Evolutionary conservation across 768 basidiomycete species (phyloP).

Genomic region (Trametes cingulata): DNA sequence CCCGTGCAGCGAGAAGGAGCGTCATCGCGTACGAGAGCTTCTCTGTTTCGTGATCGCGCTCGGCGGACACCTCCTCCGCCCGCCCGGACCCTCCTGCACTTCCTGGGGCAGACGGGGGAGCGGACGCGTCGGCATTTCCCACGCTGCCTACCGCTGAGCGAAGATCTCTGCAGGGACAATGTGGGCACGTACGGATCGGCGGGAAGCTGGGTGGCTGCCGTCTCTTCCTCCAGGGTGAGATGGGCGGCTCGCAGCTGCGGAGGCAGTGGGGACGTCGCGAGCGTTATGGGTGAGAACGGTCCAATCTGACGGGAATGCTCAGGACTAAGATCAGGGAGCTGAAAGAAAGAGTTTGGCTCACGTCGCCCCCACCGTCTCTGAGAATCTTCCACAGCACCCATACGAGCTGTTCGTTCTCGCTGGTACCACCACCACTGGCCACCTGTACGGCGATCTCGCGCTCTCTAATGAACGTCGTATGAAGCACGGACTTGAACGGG

Average conservation of each 20-base stretch:
- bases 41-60: conserved; percentile 59
- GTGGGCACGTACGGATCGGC: conserved; percentile 25
- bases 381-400: conserved; percentile 89
- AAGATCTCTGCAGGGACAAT: background rate
- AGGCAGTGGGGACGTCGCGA: conserved; percentile 74
- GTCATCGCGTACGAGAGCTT: conserved; percentile 56
- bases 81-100: conserved; percentile 1
- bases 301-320: conserved; percentile 54
- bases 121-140: conserved; percentile 8
- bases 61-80: conserved; percentile 29
- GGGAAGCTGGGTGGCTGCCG: background rate
- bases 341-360: conserved; percentile 42
- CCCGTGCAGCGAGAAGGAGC: conserved; percentile 66
- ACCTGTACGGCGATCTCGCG: conserved; percentile 57
- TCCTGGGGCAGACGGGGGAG: background rate
- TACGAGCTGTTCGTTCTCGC: conserved; percentile 73
- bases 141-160: conserved; percentile 15
- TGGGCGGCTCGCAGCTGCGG: conserved; percentile 74
- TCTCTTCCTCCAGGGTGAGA: conserved; percentile 65
- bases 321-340: conserved; percentile 13
- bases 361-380: conserved; percentile 81
- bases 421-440: conserved; percentile 48
- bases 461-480: conserved; percentile 67
- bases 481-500: conserved; percentile 76
- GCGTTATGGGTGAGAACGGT: conserved; percentile 74